Evolutionary conservation across 1,139 yeast species (phyloP).

Genomic region (Candida tetrigidarum): DNA sequence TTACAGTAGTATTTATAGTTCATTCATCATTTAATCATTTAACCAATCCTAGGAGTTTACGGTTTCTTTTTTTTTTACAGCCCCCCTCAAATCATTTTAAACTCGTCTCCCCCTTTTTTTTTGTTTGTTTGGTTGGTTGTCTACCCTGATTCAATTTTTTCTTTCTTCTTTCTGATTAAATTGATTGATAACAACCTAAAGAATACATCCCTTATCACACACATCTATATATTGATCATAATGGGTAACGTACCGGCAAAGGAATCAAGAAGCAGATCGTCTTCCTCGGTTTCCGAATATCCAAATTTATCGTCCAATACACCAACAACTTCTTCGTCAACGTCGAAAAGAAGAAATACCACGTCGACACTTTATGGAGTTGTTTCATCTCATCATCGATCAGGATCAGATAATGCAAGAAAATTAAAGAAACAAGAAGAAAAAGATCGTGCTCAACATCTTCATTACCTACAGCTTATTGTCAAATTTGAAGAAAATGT

Average conservation of each 20-base stretch:
- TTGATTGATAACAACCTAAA: no score
- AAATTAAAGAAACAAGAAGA: constrained; percentile 47
- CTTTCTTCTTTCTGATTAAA: background rate
- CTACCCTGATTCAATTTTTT: background rate
- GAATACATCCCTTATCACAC: background rate
- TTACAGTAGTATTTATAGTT: no score
- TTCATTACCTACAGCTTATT: constrained; percentile 58
- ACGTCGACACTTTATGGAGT: constrained; percentile 9
- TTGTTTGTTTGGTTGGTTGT: constrained; percentile 1
- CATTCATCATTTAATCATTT: no score
- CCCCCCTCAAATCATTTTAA: no score
- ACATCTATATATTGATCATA: background rate
- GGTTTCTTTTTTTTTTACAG: no score
- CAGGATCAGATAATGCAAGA: constrained; percentile 26
- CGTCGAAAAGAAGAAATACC: constrained; percentile 20
- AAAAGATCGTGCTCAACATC: constrained; percentile 53
- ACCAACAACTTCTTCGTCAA: constrained; percentile 15
- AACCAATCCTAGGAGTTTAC: no score
- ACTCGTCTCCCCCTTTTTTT: background rate
- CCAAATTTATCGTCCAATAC: constrained; percentile 13
- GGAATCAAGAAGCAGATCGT: constrained; percentile 43
- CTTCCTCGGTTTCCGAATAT: constrained; percentile 16
- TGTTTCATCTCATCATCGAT: constrained; percentile 9
- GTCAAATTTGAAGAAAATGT: constrained; percentile 64
- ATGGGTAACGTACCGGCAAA: constrained; percentile 70